Percentiles rank a stretch among this genome's conserved stretches.
These are phyloP conservation scores for Clarkia xantiana DNA, from an alignment of 345 rosid genomes.

Conservation along the genomic window DNA sequence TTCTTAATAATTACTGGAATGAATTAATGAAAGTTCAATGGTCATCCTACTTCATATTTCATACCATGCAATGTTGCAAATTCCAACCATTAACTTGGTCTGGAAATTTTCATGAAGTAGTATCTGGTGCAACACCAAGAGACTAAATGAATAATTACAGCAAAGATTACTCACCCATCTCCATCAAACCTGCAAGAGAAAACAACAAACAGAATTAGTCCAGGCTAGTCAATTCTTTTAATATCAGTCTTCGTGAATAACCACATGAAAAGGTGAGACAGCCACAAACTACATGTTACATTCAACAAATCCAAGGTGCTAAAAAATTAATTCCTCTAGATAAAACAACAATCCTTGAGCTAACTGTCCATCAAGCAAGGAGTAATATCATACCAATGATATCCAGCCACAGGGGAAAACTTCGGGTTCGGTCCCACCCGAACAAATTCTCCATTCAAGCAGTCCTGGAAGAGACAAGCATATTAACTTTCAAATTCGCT, in stretches of 20 bases:
- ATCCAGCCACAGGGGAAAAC: constrained; percentile 85
- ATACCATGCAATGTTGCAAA: no score
- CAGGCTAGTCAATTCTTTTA: no score
- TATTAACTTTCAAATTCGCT: background rate
- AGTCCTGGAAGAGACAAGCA: constrained; percentile 24
- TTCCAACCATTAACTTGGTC: no score
- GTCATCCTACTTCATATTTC: no score
- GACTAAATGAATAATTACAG: background rate
- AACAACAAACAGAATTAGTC: background rate
- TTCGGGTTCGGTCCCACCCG: constrained; percentile 90
- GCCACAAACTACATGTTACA: background rate
- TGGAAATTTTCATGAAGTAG: no score
- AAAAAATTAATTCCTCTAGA: background rate
- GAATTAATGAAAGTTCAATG: no score
- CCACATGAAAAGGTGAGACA: background rate
- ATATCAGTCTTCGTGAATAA: no score
- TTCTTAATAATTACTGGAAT: no score
- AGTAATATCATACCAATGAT: constrained; percentile 45
- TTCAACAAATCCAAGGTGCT: no score
- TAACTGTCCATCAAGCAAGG: background rate
- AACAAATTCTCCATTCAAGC: constrained; percentile 81
- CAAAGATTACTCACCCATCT: constrained; percentile 60
- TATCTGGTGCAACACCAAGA: background rate
- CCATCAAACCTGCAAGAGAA: constrained; percentile 86
- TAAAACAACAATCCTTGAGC: background rate